Evolutionary conservation across 2,329 filamentous ascomycete genomes (phyloP).

Genomic region (Cercospora sp.): DNA sequence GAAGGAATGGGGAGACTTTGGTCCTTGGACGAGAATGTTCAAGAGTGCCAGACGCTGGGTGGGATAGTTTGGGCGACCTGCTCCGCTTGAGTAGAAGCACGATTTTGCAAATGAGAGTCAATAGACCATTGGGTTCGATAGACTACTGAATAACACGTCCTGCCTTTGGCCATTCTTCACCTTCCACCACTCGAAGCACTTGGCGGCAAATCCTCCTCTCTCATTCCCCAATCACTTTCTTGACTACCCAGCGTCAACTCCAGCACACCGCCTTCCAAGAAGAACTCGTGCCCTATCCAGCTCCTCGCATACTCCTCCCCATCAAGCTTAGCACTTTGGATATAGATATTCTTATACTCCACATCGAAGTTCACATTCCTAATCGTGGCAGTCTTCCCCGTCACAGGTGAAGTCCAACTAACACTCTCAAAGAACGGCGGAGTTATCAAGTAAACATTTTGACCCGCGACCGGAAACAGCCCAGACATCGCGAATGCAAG

Average conservation of each 20-base stretch:
- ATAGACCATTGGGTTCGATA: neutral
- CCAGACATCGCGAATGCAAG: constrained; percentile 30
- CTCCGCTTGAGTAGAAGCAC: neutral
- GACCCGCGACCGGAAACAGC: constrained; percentile 28
- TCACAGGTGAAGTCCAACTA: constrained; percentile 29
- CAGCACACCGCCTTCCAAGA: constrained; percentile 25
- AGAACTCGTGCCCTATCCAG: constrained; percentile 32
- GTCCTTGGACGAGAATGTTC: constrained; percentile 85
- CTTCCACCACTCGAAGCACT: neutral
- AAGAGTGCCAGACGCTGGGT: constrained; percentile 87
- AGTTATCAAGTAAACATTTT: constrained; percentile 29
- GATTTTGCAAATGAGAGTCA: neutral
- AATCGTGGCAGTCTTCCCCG: constrained; percentile 27
- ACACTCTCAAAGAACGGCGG: constrained; percentile 30
- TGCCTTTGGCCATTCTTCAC: neutral
- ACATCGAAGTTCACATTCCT: constrained; percentile 39
- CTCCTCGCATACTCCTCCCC: constrained; percentile 26
- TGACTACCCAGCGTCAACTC: constrained; percentile 25
- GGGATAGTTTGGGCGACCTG: constrained; percentile 4
- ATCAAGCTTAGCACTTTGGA: constrained; percentile 29
- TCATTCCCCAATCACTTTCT: constrained; percentile 29
- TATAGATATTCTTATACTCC: constrained; percentile 34
- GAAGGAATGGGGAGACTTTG: constrained; percentile 74
- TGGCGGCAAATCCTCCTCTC: constrained; percentile 36
- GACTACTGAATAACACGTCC: neutral